Evolutionary conservation across 2,329 filamentous ascomycete genomes (phyloP), one percentile per base, ranked within the genome.

Genomic region (Fusarium sp.): DNA sequence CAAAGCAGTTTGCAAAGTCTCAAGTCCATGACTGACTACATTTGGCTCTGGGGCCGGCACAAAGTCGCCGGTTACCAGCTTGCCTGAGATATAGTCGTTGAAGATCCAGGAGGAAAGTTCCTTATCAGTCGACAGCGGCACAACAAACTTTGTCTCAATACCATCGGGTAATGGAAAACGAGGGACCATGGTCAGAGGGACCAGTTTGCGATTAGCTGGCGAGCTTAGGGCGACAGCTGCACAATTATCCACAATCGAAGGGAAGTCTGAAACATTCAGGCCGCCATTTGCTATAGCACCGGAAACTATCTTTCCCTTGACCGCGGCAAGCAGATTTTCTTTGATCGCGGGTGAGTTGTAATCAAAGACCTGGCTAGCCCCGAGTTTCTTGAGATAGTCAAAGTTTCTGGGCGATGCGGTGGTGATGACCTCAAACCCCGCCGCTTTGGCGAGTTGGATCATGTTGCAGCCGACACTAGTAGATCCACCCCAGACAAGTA

Each of bases 191-290:
- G 60, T 63, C 3, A 63, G 11, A 1, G 60, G 60, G 7, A 63
- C 7, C 2, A 63, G 2, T 15, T 57, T 63, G 15, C 49, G 49
- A 9, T 63, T 63, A 1, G 39, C 42, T 2, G 49, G 24, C 2
- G 60, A 63, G 15, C 60, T 63, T 5, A 63, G n/a, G 17, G 60
- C 60, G 1, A 63, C 31, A 39, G 60, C 58, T n/a, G 58, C 58
- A 4, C 60, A 63, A 19, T 21, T 19, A 1, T 28, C 38, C 7
- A 63, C 58, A 38, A 63, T 63, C 9, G 50, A 39, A 8, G 38
- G 50, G 13, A 38, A 63, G 5, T 57, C 50, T 1, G 60, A 47
- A 6, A 31, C 24, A 11, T 57, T 17, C 3, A 63, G 17, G 5
- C 60, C 60, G 2, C 58, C 60, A 0, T 63, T 63, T 6, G 60